Evolutionary conservation across 225 moss, liverwort and hornwort species (phyloP).

Genomic region (Physcomitrellopsis africana): DNA sequence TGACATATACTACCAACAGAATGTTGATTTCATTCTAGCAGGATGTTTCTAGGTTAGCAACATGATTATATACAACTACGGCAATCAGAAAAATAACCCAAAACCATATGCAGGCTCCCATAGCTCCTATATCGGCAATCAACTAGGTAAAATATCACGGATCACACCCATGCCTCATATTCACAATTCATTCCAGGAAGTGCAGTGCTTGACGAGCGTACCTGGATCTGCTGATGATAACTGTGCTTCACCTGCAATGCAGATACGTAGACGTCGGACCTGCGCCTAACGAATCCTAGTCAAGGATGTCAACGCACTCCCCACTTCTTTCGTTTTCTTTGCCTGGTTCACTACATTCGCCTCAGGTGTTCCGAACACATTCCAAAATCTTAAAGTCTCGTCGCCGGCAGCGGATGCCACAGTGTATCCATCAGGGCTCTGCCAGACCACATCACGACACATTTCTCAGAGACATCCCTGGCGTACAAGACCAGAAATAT

Average conservation of each 20-base stretch:
- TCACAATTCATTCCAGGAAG: not conserved
- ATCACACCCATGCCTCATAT: not conserved
- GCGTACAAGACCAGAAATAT: conserved; percentile 62
- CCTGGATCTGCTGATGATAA: conserved; percentile 15
- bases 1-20: not conserved
- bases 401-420: conserved; percentile 92
- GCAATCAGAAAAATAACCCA: too few species aligned
- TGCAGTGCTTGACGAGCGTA: conserved; percentile 3
- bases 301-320: conserved; percentile 39
- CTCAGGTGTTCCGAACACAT: conserved; percentile 84
- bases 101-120: too few species aligned
- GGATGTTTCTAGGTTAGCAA: not conserved
- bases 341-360: conserved; percentile 47
- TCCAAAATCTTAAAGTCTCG: conserved; percentile 92
- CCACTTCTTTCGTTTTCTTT: conserved; percentile 50
- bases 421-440: conserved; percentile 86
- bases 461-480: not conserved
- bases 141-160: too few species aligned
- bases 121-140: too few species aligned
- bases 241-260: not conserved
- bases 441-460: not conserved
- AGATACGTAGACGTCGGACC: not conserved
- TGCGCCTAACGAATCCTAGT: conserved; percentile 41
- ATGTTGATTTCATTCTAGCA: not conserved
- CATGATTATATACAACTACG: too few species aligned